A percentile compares a stretch with the other conserved stretches of the same genome.
Conservation (phyloP, 192 early-diverging fungal species). For the Mortierella antarctica region DNA sequence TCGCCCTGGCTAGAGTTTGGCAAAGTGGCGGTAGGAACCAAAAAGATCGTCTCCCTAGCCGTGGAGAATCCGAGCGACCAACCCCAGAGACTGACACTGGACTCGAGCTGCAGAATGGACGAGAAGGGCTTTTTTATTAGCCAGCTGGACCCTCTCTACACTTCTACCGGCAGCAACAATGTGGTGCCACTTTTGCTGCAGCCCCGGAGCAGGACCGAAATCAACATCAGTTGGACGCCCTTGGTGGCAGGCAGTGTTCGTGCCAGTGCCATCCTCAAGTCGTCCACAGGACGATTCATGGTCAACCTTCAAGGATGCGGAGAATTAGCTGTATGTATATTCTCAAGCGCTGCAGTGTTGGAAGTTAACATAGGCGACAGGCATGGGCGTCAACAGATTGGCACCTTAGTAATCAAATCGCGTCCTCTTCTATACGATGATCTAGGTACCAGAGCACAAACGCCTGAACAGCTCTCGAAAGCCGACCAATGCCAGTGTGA, state of each 20-base stretch:
- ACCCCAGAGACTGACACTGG: constrained; percentile 12
- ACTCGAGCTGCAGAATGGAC: constrained; percentile 39
- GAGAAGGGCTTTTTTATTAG: constrained; percentile 47
- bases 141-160: constrained; percentile 35
- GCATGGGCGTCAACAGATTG: neutral
- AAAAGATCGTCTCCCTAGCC: constrained; percentile 18
- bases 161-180: neutral
- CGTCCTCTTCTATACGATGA: neutral
- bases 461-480: constrained; percentile 19
- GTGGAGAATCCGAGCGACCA: constrained; percentile 29
- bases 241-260: constrained; percentile 24
- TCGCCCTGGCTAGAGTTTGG: constrained; percentile 52
- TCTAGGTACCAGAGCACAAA: constrained; percentile 35
- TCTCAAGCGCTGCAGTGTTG: no score
- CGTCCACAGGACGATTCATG: constrained; percentile 25
- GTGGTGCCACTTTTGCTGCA: constrained; percentile 5
- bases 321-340: constrained; percentile 30
- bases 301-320: constrained; percentile 42
- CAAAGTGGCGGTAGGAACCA: constrained; percentile 28
- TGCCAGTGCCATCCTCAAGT: constrained; percentile 35
- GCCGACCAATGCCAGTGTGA: neutral
- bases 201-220: constrained; percentile 30
- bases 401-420: neutral
- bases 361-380: neutral
- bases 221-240: constrained; percentile 36